phyloP scores from a whole-genome alignment of 1,284 basidiomycete genomes.

The Ustilago bromivora region DNA sequence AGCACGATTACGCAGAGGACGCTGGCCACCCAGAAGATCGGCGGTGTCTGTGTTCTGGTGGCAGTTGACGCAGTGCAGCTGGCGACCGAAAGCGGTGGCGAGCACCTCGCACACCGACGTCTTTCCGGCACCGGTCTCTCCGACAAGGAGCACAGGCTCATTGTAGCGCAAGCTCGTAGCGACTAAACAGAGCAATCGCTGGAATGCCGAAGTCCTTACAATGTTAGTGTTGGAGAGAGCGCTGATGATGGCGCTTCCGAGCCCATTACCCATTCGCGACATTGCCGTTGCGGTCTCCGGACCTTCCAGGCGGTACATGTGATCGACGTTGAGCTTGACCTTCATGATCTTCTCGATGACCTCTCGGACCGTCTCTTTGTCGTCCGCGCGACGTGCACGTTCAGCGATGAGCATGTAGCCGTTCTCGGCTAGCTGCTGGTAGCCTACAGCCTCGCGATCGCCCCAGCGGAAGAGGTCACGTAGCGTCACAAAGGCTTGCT shows the following conservation, averaged over 20 bases:
- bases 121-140: conserved; percentile 97
- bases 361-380: conserved; percentile 88
- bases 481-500: conserved; percentile 94
- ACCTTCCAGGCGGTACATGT: conserved; percentile 74
- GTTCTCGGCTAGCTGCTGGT: conserved; percentile 93
- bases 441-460: conserved; percentile 82
- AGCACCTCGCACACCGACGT: conserved; percentile 95
- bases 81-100: conserved; percentile 77
- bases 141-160: conserved; percentile 96
- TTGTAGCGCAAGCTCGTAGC: conserved; percentile 86
- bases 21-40: conserved; percentile 92
- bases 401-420: conserved; percentile 99
- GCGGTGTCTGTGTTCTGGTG: conserved; percentile 99
- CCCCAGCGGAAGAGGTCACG: conserved; percentile 99
- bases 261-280: conserved; percentile 49
- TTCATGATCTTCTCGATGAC: conserved; percentile 92
- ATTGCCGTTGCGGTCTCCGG: conserved; percentile 47
- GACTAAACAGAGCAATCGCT: conserved; percentile 86
- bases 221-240: conserved; percentile 73
- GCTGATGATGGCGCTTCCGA: conserved; percentile 31
- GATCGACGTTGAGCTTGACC: conserved; percentile 79
- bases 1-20: conserved; percentile 87
- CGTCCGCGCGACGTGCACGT: conserved; percentile 84
- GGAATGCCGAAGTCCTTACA: conserved; percentile 94
- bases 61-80: conserved; percentile 86